Conservation (phyloP, 1,284 basidiomycete genomes). For the Ceratobasidium sp. region DNA sequence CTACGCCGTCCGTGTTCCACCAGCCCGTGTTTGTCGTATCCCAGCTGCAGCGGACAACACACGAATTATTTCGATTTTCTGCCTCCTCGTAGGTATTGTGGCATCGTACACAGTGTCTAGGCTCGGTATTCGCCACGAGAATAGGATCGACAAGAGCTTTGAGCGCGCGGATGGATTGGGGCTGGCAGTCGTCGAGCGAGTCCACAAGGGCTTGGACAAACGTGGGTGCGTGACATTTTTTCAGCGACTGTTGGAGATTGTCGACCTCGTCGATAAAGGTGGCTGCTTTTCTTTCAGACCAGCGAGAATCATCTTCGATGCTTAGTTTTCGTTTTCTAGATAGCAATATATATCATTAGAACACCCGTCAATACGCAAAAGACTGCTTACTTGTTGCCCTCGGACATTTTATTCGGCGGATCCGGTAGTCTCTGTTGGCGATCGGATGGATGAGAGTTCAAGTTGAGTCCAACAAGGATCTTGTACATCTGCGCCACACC, state of each 20-base stretch:
- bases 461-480: not conserved
- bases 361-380: not conserved
- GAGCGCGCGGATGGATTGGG: not conserved
- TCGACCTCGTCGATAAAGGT: not conserved
- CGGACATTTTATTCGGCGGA: too few relatives aligned
- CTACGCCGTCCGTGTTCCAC: too few relatives aligned
- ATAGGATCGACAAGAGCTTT: not conserved
- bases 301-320: not conserved
- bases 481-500: not conserved
- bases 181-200: not conserved
- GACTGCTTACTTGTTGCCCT: too few relatives aligned
- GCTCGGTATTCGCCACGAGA: not conserved
- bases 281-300: not conserved
- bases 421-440: too few relatives aligned
- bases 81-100: not conserved
- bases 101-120: constrained; percentile 3
- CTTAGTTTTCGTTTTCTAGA: constrained; percentile 7
- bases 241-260: not conserved
- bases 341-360: not conserved
- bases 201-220: not conserved
- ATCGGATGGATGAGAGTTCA: too few relatives aligned
- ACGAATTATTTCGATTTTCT: not conserved
- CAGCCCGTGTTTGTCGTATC: not conserved
- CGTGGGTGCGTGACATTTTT: not conserved
- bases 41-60: not conserved